phyloP scores from a whole-genome alignment of 129 eudicot species.

The Sambucus nigra region DNA sequence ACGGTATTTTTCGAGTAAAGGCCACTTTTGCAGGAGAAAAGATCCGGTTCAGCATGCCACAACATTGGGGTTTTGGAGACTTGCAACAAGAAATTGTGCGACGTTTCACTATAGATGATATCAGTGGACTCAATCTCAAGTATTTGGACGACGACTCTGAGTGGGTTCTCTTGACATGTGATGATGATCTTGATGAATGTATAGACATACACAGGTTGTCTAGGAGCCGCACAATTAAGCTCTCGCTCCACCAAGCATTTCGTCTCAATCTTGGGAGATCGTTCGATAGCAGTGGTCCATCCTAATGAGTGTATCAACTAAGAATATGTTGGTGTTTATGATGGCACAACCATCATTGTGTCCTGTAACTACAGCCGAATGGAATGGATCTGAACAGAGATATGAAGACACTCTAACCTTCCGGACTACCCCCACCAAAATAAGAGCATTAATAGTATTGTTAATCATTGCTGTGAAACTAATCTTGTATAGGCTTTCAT shows the following conservation, averaged over 20 bases:
- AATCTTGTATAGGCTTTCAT: neutral
- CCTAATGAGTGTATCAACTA: too few species aligned
- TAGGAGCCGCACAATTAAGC: constrained; percentile 32
- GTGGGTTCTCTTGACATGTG: constrained; percentile 62
- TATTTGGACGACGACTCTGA: constrained; percentile 61
- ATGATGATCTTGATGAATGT: constrained; percentile 67
- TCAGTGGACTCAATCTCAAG: constrained; percentile 31
- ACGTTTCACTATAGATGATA: constrained; percentile 31
- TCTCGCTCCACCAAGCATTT: constrained; percentile 24
- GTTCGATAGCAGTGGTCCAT: constrained; percentile 27
- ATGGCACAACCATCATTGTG: neutral
- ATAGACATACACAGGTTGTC: constrained; percentile 41
- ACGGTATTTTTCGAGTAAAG: constrained; percentile 27
- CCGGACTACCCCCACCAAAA: too few species aligned
- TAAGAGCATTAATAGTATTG: neutral
- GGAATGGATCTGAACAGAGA: neutral
- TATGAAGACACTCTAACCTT: too few species aligned
- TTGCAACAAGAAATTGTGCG: constrained; percentile 32
- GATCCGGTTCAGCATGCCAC: constrained; percentile 31
- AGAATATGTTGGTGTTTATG: neutral
- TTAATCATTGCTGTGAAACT: neutral
- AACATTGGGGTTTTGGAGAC: constrained; percentile 31
- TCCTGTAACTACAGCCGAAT: too few species aligned
- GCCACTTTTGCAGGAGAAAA: constrained; percentile 42
- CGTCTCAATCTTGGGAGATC: constrained; percentile 33